phyloP scores from a whole-genome alignment of 2,329 filamentous ascomycete genomes.

The Ceratocystis harringtonii region DNA sequence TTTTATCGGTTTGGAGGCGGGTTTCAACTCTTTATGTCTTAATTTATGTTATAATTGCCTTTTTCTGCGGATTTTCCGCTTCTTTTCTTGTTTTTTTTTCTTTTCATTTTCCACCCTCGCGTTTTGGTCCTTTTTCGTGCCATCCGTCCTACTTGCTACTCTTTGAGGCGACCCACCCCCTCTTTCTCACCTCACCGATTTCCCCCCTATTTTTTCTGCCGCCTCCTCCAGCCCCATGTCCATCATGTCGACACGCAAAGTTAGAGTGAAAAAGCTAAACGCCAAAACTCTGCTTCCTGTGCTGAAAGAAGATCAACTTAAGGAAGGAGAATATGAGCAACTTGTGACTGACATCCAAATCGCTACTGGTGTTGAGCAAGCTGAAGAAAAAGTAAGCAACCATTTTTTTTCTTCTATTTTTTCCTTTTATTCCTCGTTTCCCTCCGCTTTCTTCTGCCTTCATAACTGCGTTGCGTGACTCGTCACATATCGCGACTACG shows the following conservation, averaged over 20 bases:
- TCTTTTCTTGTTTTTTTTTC: conserved; percentile 33
- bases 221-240: conserved; percentile 20
- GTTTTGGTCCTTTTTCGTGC: conserved; percentile 30
- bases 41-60: conserved; percentile 15
- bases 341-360: conserved; percentile 73
- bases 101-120: conserved; percentile 31
- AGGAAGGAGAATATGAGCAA: conserved; percentile 71
- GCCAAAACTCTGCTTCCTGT: conserved; percentile 78
- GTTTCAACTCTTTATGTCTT: conserved; percentile 15
- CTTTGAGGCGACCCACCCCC: conserved; percentile 22
- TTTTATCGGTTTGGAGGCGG: conserved; percentile 9
- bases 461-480: conserved; percentile 19
- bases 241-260: conserved; percentile 51
- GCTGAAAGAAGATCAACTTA: conserved; percentile 80
- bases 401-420: conserved; percentile 18
- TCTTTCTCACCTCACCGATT: conserved; percentile 24
- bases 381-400: conserved; percentile 83
- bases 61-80: conserved; percentile 22
- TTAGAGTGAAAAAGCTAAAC: conserved; percentile 81
- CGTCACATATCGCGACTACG: conserved; percentile 19
- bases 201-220: conserved; percentile 18
- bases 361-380: conserved; percentile 92
- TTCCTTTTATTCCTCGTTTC: conserved; percentile 11
- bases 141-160: conserved; percentile 20
- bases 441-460: background rate